Evolutionary conservation across 495 filamentous ascomycete genomes (phyloP).

Genomic region (Penicillium mononematosum): DNA sequence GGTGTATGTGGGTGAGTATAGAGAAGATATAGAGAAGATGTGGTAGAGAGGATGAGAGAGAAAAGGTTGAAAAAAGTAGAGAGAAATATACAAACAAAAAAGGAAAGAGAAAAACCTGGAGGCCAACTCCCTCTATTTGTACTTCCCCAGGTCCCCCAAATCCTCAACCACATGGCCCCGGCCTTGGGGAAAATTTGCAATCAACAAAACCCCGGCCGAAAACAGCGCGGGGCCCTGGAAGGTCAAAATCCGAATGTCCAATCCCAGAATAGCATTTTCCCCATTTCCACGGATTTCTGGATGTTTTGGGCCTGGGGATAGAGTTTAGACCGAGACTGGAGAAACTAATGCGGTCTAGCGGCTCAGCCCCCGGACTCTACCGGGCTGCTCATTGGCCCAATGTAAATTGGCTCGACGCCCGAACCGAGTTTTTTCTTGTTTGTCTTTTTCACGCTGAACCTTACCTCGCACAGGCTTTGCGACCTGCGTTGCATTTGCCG

Average conservation of each 20-base stretch:
- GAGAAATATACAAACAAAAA: neutral
- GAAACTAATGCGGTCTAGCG: neutral
- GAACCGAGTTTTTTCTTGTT: slow-evolving; percentile 7
- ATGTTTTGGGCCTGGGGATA: slow-evolving; percentile 14
- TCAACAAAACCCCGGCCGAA: slow-evolving; percentile 11
- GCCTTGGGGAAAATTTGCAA: neutral
- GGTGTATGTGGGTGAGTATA: slow-evolving; percentile 8
- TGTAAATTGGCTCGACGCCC: slow-evolving; percentile 14
- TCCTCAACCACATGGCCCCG: slow-evolving; percentile 14
- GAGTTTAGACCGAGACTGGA: slow-evolving; percentile 1
- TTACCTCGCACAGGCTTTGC: neutral
- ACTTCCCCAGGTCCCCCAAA: slow-evolving; percentile 12
- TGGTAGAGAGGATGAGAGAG: slow-evolving; percentile 1
- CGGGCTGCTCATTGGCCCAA: slow-evolving; percentile 3
- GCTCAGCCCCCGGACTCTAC: slow-evolving; percentile 7
- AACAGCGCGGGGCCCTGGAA: slow-evolving; percentile 11
- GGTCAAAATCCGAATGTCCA: neutral
- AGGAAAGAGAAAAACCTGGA: slow-evolving; percentile 9
- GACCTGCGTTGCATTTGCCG: neutral
- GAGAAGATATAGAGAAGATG: neutral
- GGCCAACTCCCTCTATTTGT: slow-evolving; percentile 14
- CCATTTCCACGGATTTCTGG: neutral
- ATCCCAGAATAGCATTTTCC: neutral
- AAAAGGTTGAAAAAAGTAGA: neutral
- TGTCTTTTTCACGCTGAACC: neutral